These are phyloP conservation scores for Pichia sp. DNA, from an alignment of 1,139 yeast genomes.

Conservation along the genomic window DNA sequence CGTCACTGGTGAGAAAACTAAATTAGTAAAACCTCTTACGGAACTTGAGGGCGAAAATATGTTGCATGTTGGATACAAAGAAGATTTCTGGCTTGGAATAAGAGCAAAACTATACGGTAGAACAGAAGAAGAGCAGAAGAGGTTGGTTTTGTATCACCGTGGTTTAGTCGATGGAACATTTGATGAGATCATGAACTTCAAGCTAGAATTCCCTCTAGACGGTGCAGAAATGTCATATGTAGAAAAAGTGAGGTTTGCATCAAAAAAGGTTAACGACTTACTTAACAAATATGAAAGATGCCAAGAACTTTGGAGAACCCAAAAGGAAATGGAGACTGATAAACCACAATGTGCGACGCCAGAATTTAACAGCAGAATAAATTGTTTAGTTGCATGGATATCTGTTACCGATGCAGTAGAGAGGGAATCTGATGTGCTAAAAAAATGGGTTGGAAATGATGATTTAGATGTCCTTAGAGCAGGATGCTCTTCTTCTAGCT, in stretches of 20 bases:
- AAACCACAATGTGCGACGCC: conserved; percentile 67
- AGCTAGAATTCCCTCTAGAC: conserved; percentile 37
- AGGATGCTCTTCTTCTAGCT: conserved; percentile 1
- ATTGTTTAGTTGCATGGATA: conserved; percentile 81
- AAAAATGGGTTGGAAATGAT: conserved; percentile 75
- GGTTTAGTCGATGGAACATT: conserved; percentile 70
- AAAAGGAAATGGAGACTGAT: conserved; percentile 72
- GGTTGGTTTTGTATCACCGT: conserved; percentile 66
- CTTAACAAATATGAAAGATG: conserved; percentile 64
- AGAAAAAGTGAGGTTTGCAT: conserved; percentile 29
- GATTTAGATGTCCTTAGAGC: conserved; percentile 52
- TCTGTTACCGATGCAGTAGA: conserved; percentile 69
- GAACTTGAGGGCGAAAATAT: conserved; percentile 47
- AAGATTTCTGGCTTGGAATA: conserved; percentile 76
- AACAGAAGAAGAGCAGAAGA: conserved; percentile 73
- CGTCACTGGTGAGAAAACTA: conserved; percentile 83
- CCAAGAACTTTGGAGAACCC: conserved; percentile 75
- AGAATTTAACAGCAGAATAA: conserved; percentile 63
- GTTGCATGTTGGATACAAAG: conserved; percentile 57
- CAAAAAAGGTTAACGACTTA: conserved; percentile 50
- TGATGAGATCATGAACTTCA: conserved; percentile 66
- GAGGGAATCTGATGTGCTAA: conserved; percentile 52
- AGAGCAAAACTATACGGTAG: conserved; percentile 80
- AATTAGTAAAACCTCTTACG: conserved; percentile 51
- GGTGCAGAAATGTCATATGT: conserved; percentile 28